Evolutionary conservation across 2,329 filamentous ascomycete species (phyloP), one percentile per base, ranked within the genome.

Genomic region (Thelonectria discophora): DNA sequence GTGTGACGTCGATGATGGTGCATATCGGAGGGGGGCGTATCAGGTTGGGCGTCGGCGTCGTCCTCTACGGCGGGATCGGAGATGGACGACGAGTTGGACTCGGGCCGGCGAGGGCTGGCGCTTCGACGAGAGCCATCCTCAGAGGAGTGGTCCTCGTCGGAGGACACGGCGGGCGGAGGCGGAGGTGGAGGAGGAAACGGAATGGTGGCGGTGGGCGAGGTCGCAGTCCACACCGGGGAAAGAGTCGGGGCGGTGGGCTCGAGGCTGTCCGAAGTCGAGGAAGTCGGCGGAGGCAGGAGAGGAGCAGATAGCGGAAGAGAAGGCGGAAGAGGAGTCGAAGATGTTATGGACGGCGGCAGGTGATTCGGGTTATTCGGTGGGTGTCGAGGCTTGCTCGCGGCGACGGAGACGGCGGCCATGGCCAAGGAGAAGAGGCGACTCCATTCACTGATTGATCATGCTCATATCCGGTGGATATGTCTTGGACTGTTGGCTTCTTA

Each of bases 71-170:
- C 66, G 27, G 66, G 68, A 45, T 74, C 73, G 6, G 73, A 75
- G n/a, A 73, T 69, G 32, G 73, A 74, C 42, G 72, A 74, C 10
- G 73, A 70, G 47, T 68, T 65, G 45, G 73, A 75, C 27, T 64
- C 54, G 24, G 52, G 63, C 13, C 66, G 63, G n/a, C 62, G 68
- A 12, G 66, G 50, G 39, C 69, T 72, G 6, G 56, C 64, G 54
- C 65, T 69, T 20, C 67, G 54, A 11, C 62, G 65, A 0, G 71
- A 72, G 20, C 68, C 74, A 51, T 76, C 73, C 21, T 72, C 73
- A 2, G 71, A 73, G 21, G 70, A 74, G 18, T 62, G 71, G 9
- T 75, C 72, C 52, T 76, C 75, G 34, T 77, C 75, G 1, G 70
- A 73, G 7, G 69, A 64, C 2, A 71, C 69, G 34, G 69, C 68